Evolutionary conservation across 225 moss, liverwort and hornwort genomes (phyloP).

Genomic region (Polytrichum formosum): DNA sequence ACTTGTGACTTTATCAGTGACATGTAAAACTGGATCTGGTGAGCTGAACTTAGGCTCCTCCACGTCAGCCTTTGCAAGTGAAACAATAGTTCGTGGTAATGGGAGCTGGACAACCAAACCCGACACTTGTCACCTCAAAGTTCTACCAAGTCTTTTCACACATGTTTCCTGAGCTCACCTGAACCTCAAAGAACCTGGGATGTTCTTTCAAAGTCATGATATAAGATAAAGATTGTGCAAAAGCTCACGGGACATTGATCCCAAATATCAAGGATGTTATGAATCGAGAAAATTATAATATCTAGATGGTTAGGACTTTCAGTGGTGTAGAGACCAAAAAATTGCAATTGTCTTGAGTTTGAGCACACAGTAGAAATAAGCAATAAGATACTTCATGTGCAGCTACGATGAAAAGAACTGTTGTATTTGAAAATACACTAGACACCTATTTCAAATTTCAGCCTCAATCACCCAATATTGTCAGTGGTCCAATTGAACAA

Average conservation of each 20-base stretch:
- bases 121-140: slow-evolving; percentile 14
- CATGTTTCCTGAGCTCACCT: not conserved
- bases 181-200: not conserved
- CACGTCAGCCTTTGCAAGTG: slow-evolving; percentile 66
- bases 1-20: slow-evolving; percentile 80
- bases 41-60: slow-evolving; percentile 83
- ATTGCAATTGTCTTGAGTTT: too few species aligned
- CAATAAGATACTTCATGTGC: too few species aligned
- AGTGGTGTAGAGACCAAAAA: too few species aligned
- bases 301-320: too few species aligned
- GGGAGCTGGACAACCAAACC: slow-evolving; percentile 45
- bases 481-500: too few species aligned
- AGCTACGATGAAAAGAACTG: too few species aligned
- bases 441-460: too few species aligned
- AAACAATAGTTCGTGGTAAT: slow-evolving; percentile 77
- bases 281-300: too few species aligned
- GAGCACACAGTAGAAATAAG: too few species aligned
- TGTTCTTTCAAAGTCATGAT: not conserved
- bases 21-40: slow-evolving; percentile 59
- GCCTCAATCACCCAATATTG: too few species aligned
- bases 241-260: not conserved
- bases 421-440: too few species aligned
- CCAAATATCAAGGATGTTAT: not conserved
- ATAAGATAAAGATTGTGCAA: not conserved
- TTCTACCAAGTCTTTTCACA: not conserved